Evolutionary conservation across 31 red algal species (phyloP).

Genomic region (Odonthalia washingtoniensis): DNA sequence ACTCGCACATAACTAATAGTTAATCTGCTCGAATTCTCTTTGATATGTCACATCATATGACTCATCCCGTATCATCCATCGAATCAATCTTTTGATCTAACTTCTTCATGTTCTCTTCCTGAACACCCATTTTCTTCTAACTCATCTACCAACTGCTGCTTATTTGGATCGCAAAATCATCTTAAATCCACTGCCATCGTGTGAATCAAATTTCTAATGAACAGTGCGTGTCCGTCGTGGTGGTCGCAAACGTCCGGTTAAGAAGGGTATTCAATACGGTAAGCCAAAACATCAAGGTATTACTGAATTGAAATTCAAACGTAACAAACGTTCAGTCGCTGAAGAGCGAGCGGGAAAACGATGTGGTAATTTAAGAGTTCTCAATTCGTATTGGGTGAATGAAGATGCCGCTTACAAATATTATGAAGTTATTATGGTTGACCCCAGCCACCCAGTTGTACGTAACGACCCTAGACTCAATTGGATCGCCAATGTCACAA

Average conservation of each 20-base stretch:
- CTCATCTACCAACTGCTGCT: no score
- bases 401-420: conserved; percentile 97
- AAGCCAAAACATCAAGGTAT: conserved; percentile 99
- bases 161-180: no score
- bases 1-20: no score
- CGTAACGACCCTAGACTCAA: conserved; percentile 92
- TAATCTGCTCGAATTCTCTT: no score
- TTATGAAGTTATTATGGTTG: conserved; percentile 96
- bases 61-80: no score
- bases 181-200: no score
- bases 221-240: conserved; percentile 97
- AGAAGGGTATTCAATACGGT: conserved; percentile 98
- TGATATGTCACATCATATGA: no score
- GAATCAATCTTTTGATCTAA: no score
- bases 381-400: conserved; percentile 99
- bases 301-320: conserved; percentile 95
- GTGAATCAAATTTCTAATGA: no score
- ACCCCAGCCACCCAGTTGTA: conserved; percentile 91
- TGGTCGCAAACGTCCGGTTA: conserved; percentile 97
- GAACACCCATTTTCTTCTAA: no score
- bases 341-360: conserved; percentile 95
- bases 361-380: conserved; percentile 97
- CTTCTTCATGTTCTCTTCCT: no score
- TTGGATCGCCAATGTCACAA: conserved; percentile 85
- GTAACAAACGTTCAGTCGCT: conserved; percentile 95